Base-by-base conservation (phyloP, 208 protist genomes). In the Wallacemonas sp. region DNA sequence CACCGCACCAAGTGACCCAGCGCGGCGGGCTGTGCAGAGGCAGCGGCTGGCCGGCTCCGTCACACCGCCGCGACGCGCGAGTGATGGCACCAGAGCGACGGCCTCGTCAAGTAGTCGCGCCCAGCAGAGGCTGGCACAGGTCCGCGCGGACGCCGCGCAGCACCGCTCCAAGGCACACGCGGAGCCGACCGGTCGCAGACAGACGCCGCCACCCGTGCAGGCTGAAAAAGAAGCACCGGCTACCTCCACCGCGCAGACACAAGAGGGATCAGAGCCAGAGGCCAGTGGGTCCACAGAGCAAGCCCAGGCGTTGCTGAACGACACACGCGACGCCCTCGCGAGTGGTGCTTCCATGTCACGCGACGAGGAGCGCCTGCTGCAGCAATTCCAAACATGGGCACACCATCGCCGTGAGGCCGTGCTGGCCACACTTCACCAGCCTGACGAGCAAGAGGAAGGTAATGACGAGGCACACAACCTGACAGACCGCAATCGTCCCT, bases 321-420 rank as follows among this genome's bases (percentile, higher is more conserved):
- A 26, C n/a, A 58, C 34, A 31, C 51, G 51, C 12, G 28, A 6
- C 9, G 33, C 51, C 8, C 28, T 58, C n/a, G 41, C 51, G 3
- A 11, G 6, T 6, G 51, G 51, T 17, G 15, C 51, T 4, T 14
- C 30, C 33, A 51, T 66, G 21, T 56, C 45, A 31, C 9, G 33
- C 30, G 31, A 72, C 36, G 59, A 74, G 46, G 53, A 46, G 26
- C 66, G 66, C 5, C 55, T 72, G 19, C 55, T 72, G 9, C 33
- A 56, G 22, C 66, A 72, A 39, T 66, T 66, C 44, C 33, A 56
- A 39, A 39, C 28, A 27, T 60, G 66, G 19, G 15, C 58, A 2
- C 26, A 19, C 38, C 2, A 2, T 1, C 55, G 58, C 1, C 42
- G 47, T 26, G 66, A 64, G 49, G 44, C 31, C 1, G 53, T 24